A percentile compares a stretch with the other conserved stretches of the same genome.
These are phyloP conservation scores for Pleurotus eryngii DNA, from an alignment of 768 basidiomycete species.

Conservation along the genomic window DNA sequence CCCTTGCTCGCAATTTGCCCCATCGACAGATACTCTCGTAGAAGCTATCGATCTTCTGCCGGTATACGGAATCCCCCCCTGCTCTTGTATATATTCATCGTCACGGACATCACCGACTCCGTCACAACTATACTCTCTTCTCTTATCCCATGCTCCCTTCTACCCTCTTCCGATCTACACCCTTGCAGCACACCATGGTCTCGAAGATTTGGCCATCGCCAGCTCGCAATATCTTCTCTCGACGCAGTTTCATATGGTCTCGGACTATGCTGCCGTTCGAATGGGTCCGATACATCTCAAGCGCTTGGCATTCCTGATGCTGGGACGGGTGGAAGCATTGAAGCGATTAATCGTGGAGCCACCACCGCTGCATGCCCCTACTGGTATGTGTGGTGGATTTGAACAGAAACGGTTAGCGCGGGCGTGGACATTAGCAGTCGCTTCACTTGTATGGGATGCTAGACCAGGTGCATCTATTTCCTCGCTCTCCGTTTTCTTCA, in stretches of 20 bases:
- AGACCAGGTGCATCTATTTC: constrained; percentile 18
- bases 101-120: constrained; percentile 8
- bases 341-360: constrained; percentile 18
- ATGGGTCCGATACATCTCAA: constrained; percentile 42
- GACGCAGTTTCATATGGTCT: constrained; percentile 27
- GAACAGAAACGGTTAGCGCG: constrained; percentile 23
- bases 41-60: constrained; percentile 38
- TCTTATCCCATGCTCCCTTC: constrained; percentile 31
- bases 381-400: constrained; percentile 18
- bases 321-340: constrained; percentile 31
- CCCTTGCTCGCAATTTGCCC: constrained; percentile 49
- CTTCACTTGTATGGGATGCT: constrained; percentile 26
- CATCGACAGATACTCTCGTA: constrained; percentile 43
- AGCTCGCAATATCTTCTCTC: constrained; percentile 37
- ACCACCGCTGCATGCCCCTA: constrained; percentile 20
- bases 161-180: constrained; percentile 38
- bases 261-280: constrained; percentile 32
- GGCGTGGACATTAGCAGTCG: constrained; percentile 27
- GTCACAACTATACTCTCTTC: constrained; percentile 25
- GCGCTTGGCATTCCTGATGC: constrained; percentile 36
- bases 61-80: constrained; percentile 19
- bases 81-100: constrained; percentile 18
- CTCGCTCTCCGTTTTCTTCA: not conserved
- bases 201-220: constrained; percentile 35
- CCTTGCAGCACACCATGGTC: constrained; percentile 31